Conservation (phyloP, 257 asterid species). For the Jaltomata sinuosa region DNA sequence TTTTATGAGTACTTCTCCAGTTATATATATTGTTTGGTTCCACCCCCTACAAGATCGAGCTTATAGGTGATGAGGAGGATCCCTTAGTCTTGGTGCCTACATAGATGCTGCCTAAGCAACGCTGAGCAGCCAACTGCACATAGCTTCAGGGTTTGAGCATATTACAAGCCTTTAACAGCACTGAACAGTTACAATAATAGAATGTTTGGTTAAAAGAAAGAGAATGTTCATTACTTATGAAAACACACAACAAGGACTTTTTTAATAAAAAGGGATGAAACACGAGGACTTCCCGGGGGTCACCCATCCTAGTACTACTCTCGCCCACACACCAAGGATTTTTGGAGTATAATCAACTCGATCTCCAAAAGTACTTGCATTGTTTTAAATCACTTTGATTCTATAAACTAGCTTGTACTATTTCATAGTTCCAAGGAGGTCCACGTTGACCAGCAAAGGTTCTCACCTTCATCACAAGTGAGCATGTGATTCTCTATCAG, state of each 20-base stretch:
- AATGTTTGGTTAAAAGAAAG: neutral
- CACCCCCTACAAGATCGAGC: neutral
- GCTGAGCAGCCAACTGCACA: neutral
- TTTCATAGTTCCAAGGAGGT: neutral
- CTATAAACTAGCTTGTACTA: neutral
- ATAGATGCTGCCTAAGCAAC: neutral
- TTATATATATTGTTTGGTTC: neutral
- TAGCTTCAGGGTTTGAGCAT: neutral
- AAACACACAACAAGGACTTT: neutral
- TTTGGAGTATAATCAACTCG: neutral
- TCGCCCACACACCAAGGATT: neutral
- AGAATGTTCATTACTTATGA: neutral
- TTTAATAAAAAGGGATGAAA: no score
- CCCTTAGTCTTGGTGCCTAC: neutral
- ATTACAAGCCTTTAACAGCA: neutral
- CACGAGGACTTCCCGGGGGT: no score
- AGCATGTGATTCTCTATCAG: constrained; percentile 96
- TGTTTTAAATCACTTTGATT: neutral
- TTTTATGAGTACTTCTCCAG: neutral
- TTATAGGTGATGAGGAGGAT: neutral
- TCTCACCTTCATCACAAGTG: constrained; percentile 80
- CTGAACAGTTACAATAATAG: neutral
- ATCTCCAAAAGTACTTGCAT: neutral
- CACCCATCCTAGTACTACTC: no score
- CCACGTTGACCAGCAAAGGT: neutral